These are phyloP conservation scores for Rhizopogon vesiculosus DNA, from an alignment of 768 basidiomycete genomes.

Conservation along the genomic window DNA sequence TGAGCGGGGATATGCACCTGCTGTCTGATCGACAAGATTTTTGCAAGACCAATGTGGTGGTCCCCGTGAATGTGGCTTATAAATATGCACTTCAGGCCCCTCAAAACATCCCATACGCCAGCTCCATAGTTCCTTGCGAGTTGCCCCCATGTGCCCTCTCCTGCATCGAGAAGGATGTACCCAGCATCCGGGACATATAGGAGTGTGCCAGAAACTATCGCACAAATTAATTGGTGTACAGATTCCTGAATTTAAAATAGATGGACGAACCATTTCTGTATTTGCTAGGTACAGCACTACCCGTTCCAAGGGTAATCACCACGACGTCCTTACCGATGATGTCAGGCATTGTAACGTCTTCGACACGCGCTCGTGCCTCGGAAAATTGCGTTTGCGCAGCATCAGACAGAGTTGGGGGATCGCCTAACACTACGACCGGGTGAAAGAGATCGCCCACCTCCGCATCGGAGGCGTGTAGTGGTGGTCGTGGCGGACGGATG, in stretches of 20 bases:
- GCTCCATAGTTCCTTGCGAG: slow-evolving; percentile 71
- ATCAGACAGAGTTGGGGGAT: slow-evolving; percentile 6
- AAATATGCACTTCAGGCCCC: slow-evolving; percentile 75
- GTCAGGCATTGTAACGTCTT: slow-evolving; percentile 8
- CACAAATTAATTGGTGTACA: not conserved
- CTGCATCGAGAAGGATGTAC: slow-evolving; percentile 79
- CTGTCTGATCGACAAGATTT: slow-evolving; percentile 66
- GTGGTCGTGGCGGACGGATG: slow-evolving; percentile 44
- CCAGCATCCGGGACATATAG: slow-evolving; percentile 70
- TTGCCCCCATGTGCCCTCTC: slow-evolving; percentile 94
- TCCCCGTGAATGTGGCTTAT: slow-evolving; percentile 91
- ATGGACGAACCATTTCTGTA: slow-evolving; percentile 73
- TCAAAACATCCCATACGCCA: slow-evolving; percentile 54
- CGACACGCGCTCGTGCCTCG: slow-evolving; percentile 31
- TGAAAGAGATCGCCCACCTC: slow-evolving; percentile 28
- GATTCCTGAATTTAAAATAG: not conserved
- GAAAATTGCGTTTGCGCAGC: slow-evolving; percentile 34
- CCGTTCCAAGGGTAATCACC: slow-evolving; percentile 82
- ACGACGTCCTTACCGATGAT: slow-evolving; percentile 56
- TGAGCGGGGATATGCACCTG: slow-evolving; percentile 38
- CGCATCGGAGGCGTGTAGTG: slow-evolving; percentile 27
- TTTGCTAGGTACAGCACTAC: slow-evolving; percentile 79
- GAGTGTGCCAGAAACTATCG: slow-evolving; percentile 68
- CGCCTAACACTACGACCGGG: slow-evolving; percentile 12
- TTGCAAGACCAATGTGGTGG: slow-evolving; percentile 82